phyloP scores from a whole-genome alignment of 768 basidiomycete species.

The Tricholoma saponaceum region DNA sequence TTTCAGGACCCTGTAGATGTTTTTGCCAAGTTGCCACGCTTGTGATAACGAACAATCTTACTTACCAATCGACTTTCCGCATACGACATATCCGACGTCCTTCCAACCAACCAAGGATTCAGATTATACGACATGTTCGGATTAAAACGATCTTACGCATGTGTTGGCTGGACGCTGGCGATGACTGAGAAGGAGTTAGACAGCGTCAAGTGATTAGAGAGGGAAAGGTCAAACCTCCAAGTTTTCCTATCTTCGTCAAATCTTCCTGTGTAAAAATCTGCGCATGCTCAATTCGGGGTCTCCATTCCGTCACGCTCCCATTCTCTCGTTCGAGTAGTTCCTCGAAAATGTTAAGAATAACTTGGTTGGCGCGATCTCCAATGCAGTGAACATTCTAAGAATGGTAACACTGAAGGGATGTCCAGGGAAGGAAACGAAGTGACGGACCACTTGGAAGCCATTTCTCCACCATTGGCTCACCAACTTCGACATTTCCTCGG shows the following conservation, averaged over 20 bases:
- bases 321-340: slow-evolving; percentile 37
- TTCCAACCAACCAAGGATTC: slow-evolving; percentile 20
- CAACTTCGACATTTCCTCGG: slow-evolving; percentile 47
- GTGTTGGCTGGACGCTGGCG: slow-evolving; percentile 90
- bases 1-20: slow-evolving; percentile 57
- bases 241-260: slow-evolving; percentile 58
- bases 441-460: slow-evolving; percentile 80
- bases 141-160: slow-evolving; percentile 51
- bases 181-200: slow-evolving; percentile 52
- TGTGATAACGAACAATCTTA: background rate
- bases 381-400: slow-evolving; percentile 83
- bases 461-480: slow-evolving; percentile 65
- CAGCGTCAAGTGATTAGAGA: background rate
- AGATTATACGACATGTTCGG: background rate
- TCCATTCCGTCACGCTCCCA: slow-evolving; percentile 41
- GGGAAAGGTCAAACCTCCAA: slow-evolving; percentile 58
- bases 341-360: slow-evolving; percentile 83
- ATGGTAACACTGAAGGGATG: background rate
- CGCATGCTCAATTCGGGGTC: slow-evolving; percentile 89
- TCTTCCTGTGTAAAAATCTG: slow-evolving; percentile 80
- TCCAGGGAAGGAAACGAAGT: background rate
- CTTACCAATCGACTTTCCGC: slow-evolving; percentile 76
- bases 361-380: slow-evolving; percentile 83
- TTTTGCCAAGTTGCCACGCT: background rate
- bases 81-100: slow-evolving; percentile 90